Evolutionary conservation across 768 basidiomycete species (phyloP), one percentile per base, ranked within the genome.

Genomic region (Leccinum incarnatum): DNA sequence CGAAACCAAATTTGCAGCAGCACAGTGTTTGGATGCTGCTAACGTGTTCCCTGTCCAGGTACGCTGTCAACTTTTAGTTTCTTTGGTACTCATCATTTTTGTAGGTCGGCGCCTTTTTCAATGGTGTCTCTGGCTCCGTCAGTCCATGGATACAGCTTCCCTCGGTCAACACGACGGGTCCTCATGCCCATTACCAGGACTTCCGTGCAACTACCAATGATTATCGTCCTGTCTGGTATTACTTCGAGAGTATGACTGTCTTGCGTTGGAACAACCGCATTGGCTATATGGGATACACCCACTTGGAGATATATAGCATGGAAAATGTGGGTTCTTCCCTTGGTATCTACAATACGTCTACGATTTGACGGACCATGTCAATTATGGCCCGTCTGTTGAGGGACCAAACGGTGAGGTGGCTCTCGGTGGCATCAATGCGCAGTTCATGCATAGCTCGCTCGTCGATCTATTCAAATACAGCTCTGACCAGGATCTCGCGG

Each of bases 311-410:
- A 69, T 79, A 77, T 64, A 83, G 81, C 62, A 83, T 87, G 81
- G 91, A 91, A 1, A 81, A 72, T 60, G 62, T 76, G 15, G 83
- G 87, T 1, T 72, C 78, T 61, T 79, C 88, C 0, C 81, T 96
- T 25, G 96, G 84, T n/a, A 83, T 98, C 74, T 92, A n/a, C n/a
- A n/a, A n/a, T n/a, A n/a, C 54, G 81, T 99, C 8, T 98, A 96
- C 75, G 95, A 98, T 62, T 62, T 98, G 57, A 88, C 91, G 0
- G 75, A 79, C 23, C 98, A 98, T 71, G 75, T 96, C 63, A 81
- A 76, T 14, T 86, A 80, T 60, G 86, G 87, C 4, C 91, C 91
- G n/a, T 79, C 80, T 30, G 63, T 84, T 37, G 56, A 66, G 27
- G 69, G 82, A 53, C 83, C 90, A 10, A 47, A 69, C 56, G 80